Evolutionary conservation across 768 basidiomycete species (phyloP).

Genomic region (Boletus vermiculosoides): DNA sequence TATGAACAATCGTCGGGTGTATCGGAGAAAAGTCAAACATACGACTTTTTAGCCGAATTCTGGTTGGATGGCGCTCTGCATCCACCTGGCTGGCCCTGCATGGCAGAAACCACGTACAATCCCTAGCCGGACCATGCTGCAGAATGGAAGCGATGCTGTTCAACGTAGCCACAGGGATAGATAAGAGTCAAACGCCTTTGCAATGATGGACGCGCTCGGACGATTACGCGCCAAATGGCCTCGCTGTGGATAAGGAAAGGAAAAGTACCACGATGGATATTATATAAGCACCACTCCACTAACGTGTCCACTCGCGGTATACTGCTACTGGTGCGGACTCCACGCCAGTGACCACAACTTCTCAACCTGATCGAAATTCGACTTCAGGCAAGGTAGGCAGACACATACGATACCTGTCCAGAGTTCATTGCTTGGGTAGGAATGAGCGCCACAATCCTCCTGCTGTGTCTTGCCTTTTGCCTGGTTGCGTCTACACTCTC

Average conservation of each 20-base stretch:
- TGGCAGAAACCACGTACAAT: slow-evolving; percentile 1
- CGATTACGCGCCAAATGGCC: slow-evolving; percentile 1
- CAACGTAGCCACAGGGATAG: neutral
- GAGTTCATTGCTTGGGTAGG: neutral
- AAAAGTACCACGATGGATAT: neutral
- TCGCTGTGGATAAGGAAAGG: neutral
- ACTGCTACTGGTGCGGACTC: slow-evolving; percentile 1
- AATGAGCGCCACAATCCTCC: slow-evolving; percentile 14
- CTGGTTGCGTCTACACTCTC: slow-evolving; percentile 13
- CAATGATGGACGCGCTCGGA: neutral
- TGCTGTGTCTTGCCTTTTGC: slow-evolving; percentile 17
- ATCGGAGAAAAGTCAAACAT: neutral
- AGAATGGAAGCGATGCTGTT: slow-evolving; percentile 4
- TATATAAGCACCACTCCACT: slow-evolving; percentile 5
- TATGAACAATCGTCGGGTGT: neutral
- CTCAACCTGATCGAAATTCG: neutral
- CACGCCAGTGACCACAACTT: slow-evolving; percentile 1
- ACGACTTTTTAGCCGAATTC: neutral
- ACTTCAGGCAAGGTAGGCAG: neutral
- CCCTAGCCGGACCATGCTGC: neutral
- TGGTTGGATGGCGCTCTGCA: slow-evolving; percentile 15
- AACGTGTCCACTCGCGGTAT: no score
- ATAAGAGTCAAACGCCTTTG: neutral
- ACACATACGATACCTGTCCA: neutral
- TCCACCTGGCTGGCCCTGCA: neutral